phyloP scores from a whole-genome alignment of 1,284 basidiomycete genomes.

The Ustilago tritici region DNA sequence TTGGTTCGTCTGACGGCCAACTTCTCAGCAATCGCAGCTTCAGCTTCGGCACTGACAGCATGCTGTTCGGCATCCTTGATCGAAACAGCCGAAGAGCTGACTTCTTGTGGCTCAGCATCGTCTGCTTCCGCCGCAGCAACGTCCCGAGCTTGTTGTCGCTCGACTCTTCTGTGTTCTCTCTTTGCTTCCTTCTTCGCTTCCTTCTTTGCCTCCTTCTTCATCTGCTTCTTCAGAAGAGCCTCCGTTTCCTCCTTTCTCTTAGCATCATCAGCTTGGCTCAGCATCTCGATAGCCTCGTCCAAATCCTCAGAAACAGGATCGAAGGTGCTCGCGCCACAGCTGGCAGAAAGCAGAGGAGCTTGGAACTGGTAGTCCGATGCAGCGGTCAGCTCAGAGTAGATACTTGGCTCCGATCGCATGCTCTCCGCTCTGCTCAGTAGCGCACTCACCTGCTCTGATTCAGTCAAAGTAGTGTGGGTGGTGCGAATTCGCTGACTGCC shows the following conservation, averaged over 20 bases:
- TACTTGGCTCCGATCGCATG: slow-evolving; percentile 24
- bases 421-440: slow-evolving; percentile 29
- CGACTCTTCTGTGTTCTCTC: slow-evolving; percentile 23
- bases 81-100: background rate
- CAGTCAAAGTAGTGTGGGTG: slow-evolving; percentile 2
- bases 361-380: slow-evolving; percentile 44
- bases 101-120: background rate
- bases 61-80: background rate
- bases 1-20: slow-evolving; percentile 16
- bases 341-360: slow-evolving; percentile 33
- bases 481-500: slow-evolving; percentile 28
- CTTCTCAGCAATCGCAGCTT: slow-evolving; percentile 6
- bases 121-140: background rate
- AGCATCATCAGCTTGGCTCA: background rate
- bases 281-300: slow-evolving; percentile 7
- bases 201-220: slow-evolving; percentile 20
- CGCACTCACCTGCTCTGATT: background rate
- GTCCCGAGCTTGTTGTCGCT: slow-evolving; percentile 17
- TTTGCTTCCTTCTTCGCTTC: slow-evolving; percentile 28
- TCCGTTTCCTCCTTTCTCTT: slow-evolving; percentile 16
- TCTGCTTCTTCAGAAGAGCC: slow-evolving; percentile 17
- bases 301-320: slow-evolving; percentile 11
- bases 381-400: slow-evolving; percentile 50
- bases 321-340: slow-evolving; percentile 16
- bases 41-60: slow-evolving; percentile 4